Percentiles rank a stretch among this genome's conserved stretches.
Conservation (phyloP, 768 basidiomycete genomes). For the Termitomyces sp. region DNA sequence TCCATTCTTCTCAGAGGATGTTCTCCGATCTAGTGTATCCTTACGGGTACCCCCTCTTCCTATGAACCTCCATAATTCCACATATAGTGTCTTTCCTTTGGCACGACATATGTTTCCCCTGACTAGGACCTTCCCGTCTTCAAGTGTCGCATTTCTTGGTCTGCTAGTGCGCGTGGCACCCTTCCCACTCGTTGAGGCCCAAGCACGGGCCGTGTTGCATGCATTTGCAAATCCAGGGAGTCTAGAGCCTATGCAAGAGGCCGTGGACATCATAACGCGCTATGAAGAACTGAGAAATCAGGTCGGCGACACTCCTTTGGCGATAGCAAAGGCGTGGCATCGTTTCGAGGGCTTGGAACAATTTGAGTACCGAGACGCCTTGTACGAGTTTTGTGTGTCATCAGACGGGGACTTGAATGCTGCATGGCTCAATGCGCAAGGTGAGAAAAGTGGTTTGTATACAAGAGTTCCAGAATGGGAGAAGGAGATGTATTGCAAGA, state of each 20-base stretch:
- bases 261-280: slow-evolving; percentile 41
- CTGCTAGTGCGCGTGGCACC: slow-evolving; percentile 57
- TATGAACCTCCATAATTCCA: slow-evolving; percentile 52
- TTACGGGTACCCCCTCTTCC: slow-evolving; percentile 46
- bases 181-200: slow-evolving; percentile 73
- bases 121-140: slow-evolving; percentile 33
- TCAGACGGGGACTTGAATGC: slow-evolving; percentile 3
- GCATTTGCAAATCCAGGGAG: slow-evolving; percentile 46
- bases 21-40: slow-evolving; percentile 29
- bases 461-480: slow-evolving; percentile 48
- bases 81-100: slow-evolving; percentile 64
- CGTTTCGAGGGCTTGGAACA: slow-evolving; percentile 45
- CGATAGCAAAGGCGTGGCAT: slow-evolving; percentile 54
- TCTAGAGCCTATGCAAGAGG: slow-evolving; percentile 44
- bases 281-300: slow-evolving; percentile 33
- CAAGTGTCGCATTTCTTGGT: slow-evolving; percentile 61
- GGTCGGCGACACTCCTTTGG: slow-evolving; percentile 26
- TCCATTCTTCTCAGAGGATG: slow-evolving; percentile 47
- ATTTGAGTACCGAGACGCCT: slow-evolving; percentile 60
- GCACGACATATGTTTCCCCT: slow-evolving; percentile 67
- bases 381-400: slow-evolving; percentile 41
- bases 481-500: slow-evolving; percentile 46
- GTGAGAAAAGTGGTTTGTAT: slow-evolving; percentile 1
- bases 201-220: slow-evolving; percentile 57
- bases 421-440: slow-evolving; percentile 1